Conservation (phyloP, 192 early-diverging fungal genomes). For the Irineochytrium annulatum region DNA sequence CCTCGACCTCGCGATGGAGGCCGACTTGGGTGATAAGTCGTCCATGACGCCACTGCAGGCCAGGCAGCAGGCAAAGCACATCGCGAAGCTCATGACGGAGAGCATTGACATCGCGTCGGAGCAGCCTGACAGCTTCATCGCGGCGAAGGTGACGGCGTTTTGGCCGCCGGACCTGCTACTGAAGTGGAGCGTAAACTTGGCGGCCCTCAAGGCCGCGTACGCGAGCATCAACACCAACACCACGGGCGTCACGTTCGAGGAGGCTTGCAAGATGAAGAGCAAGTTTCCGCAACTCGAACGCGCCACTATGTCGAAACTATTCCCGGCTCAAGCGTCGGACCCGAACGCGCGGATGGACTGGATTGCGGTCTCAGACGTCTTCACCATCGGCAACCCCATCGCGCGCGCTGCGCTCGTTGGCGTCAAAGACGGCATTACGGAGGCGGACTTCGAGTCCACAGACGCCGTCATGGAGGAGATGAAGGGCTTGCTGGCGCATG, state of each 20-base stretch:
- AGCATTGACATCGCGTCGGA: constrained; percentile 67
- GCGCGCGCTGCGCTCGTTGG: constrained; percentile 43
- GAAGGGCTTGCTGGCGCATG: constrained; percentile 60
- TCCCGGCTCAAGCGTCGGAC: constrained; percentile 18
- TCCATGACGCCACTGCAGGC: constrained; percentile 21
- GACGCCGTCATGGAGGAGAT: constrained; percentile 66
- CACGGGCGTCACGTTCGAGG: constrained; percentile 8
- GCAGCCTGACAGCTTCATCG: constrained; percentile 71
- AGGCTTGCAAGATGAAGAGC: constrained; percentile 1
- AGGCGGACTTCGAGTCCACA: constrained; percentile 68
- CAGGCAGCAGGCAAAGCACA: constrained; percentile 48
- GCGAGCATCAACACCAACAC: constrained; percentile 26
- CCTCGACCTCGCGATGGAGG: constrained; percentile 81
- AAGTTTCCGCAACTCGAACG: too few species aligned
- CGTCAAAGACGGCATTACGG: constrained; percentile 9
- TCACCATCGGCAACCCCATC: constrained; percentile 60
- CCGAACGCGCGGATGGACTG: constrained; percentile 48
- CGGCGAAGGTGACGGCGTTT: constrained; percentile 85
- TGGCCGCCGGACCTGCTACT: constrained; percentile 69
- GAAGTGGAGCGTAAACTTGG: constrained; percentile 60
- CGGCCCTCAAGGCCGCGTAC: constrained; percentile 45
- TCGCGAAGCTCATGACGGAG: constrained; percentile 64
- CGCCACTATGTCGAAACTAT: constrained; percentile 13
- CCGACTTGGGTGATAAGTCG: constrained; percentile 35
- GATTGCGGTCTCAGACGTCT: constrained; percentile 58